A percentile compares a stretch with the other conserved stretches of the same genome.
Evolutionary conservation across 768 basidiomycete species (phyloP).

Genomic region (Collybia sp.): DNA sequence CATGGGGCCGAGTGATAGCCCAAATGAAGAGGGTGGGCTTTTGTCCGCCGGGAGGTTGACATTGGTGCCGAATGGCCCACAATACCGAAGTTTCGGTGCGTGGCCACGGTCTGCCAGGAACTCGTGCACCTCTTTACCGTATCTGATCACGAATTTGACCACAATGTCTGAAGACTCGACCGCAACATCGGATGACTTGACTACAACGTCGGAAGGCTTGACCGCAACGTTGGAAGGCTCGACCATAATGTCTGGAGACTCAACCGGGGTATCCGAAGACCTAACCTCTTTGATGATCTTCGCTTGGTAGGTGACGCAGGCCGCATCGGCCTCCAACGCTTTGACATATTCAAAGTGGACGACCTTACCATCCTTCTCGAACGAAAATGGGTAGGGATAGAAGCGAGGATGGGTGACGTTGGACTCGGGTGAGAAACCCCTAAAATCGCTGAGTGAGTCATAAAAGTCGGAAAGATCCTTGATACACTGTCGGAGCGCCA

Average conservation of each 20-base stretch:
- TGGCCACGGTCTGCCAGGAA: constrained; percentile 17
- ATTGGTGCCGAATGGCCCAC: constrained; percentile 11
- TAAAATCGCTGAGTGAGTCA: neutral
- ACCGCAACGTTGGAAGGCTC: constrained; percentile 8
- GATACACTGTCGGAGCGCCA: constrained; percentile 8
- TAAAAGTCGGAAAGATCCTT: neutral
- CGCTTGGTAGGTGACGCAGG: constrained; percentile 18
- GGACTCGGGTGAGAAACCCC: neutral
- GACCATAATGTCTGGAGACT: constrained; percentile 11
- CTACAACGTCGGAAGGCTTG: constrained; percentile 14
- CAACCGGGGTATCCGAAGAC: too few species aligned
- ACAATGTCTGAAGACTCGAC: neutral
- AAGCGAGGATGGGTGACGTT: neutral
- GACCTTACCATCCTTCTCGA: neutral
- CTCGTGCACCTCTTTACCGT: constrained; percentile 24
- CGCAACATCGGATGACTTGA: constrained; percentile 33
- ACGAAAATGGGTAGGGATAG: neutral
- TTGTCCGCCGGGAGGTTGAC: neutral
- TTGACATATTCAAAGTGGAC: constrained; percentile 14
- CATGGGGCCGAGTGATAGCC: too few species aligned
- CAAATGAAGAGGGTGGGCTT: too few species aligned
- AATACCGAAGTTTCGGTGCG: constrained; percentile 27
- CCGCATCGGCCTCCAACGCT: constrained; percentile 9
- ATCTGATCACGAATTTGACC: constrained; percentile 32
- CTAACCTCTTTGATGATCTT: constrained; percentile 1